phyloP scores from a whole-genome alignment of 768 basidiomycete species.

The Lyophyllum semitale region DNA sequence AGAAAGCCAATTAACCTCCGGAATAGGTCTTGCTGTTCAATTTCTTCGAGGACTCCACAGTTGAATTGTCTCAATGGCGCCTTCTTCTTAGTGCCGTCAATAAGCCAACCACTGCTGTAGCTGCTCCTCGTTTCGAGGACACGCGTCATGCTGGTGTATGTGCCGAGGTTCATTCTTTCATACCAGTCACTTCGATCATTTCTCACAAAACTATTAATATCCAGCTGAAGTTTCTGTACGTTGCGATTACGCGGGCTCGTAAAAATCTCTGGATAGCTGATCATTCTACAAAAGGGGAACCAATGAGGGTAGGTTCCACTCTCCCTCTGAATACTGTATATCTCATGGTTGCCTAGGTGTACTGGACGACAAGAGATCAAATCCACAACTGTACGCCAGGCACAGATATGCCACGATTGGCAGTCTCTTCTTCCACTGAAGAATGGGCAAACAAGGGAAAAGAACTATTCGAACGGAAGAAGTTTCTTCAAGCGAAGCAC shows the following conservation, averaged over 20 bases:
- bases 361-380: constrained; percentile 50
- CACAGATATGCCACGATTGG: constrained; percentile 53
- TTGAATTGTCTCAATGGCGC: constrained; percentile 58
- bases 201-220: background rate
- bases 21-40: constrained; percentile 70
- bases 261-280: constrained; percentile 75
- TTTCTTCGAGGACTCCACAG: constrained; percentile 68
- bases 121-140: constrained; percentile 51
- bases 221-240: constrained; percentile 69
- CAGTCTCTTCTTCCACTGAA: constrained; percentile 48
- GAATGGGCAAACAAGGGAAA: constrained; percentile 38
- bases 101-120: constrained; percentile 19
- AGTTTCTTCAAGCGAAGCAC: constrained; percentile 55
- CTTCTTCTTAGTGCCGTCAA: constrained; percentile 47
- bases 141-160: constrained; percentile 56
- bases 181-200: no score
- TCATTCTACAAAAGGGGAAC: constrained; percentile 52
- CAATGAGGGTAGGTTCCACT: constrained; percentile 50
- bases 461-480: constrained; percentile 39
- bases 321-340: background rate
- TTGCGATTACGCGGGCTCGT: constrained; percentile 69
- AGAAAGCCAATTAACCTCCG: background rate
- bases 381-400: constrained; percentile 51
- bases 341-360: constrained; percentile 32
- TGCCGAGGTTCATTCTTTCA: constrained; percentile 50